Conservation (phyloP, 2,329 filamentous ascomycete genomes). For the Aspergillus pseudotamarii region DNA sequence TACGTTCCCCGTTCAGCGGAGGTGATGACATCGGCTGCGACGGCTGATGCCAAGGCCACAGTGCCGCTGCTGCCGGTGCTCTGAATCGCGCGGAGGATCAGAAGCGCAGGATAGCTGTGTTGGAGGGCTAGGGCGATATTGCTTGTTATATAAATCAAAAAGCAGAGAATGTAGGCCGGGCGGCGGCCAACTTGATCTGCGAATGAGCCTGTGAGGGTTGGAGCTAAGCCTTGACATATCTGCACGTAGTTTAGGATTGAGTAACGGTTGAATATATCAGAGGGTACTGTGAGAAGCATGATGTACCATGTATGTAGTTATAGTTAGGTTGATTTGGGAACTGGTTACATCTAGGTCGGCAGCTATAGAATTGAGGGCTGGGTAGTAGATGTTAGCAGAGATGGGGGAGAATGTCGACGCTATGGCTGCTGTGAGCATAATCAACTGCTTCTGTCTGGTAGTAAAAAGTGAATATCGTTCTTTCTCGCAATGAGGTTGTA, state of each 20-base stretch:
- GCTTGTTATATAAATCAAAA: conserved; percentile 45
- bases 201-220: conserved; percentile 51
- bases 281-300: background rate
- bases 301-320: conserved; percentile 38
- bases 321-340: conserved; percentile 30
- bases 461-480: conserved; percentile 37
- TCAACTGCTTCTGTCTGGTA: conserved; percentile 35
- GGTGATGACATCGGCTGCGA: conserved; percentile 46
- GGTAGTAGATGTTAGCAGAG: conserved; percentile 49
- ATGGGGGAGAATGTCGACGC: conserved; percentile 48
- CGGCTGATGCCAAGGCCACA: conserved; percentile 43
- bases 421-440: conserved; percentile 41
- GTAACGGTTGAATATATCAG: background rate
- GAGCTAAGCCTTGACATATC: conserved; percentile 56
- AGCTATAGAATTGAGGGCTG: conserved; percentile 39
- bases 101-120: conserved; percentile 39
- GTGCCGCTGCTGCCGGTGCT: conserved; percentile 47
- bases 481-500: background rate
- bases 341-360: conserved; percentile 31
- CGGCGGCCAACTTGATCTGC: conserved; percentile 52
- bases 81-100: conserved; percentile 47
- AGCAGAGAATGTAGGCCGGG: conserved; percentile 51
- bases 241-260: conserved; percentile 13
- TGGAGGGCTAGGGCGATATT: conserved; percentile 47
- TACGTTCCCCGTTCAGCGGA: conserved; percentile 45